Evolutionary conservation across 73 alveolate genomes (phyloP).

Genomic region (Paramecium sonneborni): DNA sequence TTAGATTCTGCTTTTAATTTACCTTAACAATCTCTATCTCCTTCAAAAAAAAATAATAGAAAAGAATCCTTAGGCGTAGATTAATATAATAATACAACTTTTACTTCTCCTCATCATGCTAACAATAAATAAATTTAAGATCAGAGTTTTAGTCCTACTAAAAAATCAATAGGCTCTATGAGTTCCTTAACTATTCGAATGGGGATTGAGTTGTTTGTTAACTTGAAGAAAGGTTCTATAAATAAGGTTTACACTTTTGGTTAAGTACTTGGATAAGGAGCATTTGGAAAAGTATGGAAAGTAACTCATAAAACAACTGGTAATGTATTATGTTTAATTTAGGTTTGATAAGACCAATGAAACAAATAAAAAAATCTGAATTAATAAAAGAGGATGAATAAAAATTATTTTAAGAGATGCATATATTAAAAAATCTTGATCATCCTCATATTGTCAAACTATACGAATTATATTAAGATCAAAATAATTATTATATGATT

Average conservation of each 20-base stretch:
- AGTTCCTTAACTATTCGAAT: not conserved
- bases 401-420: constrained; percentile 73
- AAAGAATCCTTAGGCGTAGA: not conserved
- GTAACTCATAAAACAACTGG: constrained; percentile 54
- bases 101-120: not conserved
- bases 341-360: constrained; percentile 80
- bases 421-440: constrained; percentile 82
- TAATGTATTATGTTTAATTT: not conserved
- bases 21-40: not conserved
- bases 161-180: not conserved
- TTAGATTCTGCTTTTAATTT: not conserved
- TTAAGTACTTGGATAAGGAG: constrained; percentile 44
- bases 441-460: constrained; percentile 93
- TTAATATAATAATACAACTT: not conserved
- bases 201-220: constrained; percentile 36
- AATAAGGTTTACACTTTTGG: not conserved
- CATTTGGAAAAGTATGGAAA: constrained; percentile 56
- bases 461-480: constrained; percentile 85
- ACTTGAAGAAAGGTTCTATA: constrained; percentile 8
- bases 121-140: not conserved
- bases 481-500: constrained; percentile 81
- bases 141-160: constrained; percentile 37
- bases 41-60: not conserved
- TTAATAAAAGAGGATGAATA: constrained; percentile 63
- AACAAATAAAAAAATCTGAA: constrained; percentile 85